Percentiles rank a stretch among this genome's conserved stretches.
phyloP scores from a whole-genome alignment of 148 eudicot species.

The Cornus controversa region DNA sequence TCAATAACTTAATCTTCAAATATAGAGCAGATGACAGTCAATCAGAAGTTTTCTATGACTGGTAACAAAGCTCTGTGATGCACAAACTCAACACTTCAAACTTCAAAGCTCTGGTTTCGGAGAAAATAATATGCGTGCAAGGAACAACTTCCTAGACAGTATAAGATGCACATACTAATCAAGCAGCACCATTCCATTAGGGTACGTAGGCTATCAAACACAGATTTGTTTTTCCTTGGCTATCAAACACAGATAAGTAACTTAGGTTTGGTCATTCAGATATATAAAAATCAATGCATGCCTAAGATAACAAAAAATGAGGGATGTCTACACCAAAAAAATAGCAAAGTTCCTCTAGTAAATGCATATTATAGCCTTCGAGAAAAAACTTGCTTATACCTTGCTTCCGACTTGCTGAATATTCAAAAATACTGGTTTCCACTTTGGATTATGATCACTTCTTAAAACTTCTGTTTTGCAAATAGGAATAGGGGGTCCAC shows the following conservation, averaged over 20 bases:
- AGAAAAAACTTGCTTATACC: slow-evolving; percentile 40
- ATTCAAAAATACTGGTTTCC: slow-evolving; percentile 74
- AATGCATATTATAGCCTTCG: background rate
- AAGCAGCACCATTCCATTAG: background rate
- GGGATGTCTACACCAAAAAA: background rate
- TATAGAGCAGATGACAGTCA: background rate
- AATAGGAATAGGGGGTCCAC: slow-evolving; percentile 68
- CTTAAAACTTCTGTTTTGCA: slow-evolving; percentile 90
- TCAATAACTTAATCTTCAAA: background rate
- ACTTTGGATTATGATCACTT: slow-evolving; percentile 74
- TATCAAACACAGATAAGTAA: background rate
- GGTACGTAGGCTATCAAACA: background rate
- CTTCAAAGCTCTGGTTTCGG: background rate
- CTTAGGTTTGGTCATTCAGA: background rate
- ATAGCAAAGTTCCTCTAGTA: background rate
- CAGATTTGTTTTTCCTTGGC: no score
- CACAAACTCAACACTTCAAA: background rate
- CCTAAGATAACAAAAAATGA: slow-evolving; percentile 1
- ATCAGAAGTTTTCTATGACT: no score
- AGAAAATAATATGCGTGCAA: background rate
- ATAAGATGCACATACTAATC: background rate
- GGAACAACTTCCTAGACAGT: background rate
- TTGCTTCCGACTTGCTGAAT: slow-evolving; percentile 83
- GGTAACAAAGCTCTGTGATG: background rate
- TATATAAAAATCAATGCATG: background rate